phyloP scores from a whole-genome alignment of 2,329 filamentous ascomycete genomes.

The Fusarium nygamai region DNA sequence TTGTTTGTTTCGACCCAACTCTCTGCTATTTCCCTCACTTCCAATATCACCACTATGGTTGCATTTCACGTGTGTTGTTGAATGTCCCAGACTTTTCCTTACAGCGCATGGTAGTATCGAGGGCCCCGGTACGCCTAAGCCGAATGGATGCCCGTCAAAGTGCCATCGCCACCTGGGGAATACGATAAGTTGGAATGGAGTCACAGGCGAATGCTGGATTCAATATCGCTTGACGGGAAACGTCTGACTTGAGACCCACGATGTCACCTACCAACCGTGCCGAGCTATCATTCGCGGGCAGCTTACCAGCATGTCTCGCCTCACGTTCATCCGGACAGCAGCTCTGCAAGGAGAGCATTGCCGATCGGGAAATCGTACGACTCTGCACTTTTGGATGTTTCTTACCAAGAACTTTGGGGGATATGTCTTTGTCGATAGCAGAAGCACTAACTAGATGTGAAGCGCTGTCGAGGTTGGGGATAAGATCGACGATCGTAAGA shows the following conservation, averaged over 20 bases:
- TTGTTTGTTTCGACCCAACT: not conserved
- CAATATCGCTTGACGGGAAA: constrained; percentile 2
- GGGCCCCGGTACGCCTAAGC: not conserved
- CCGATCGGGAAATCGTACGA: not conserved
- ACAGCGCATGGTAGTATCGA: not conserved
- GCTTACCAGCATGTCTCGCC: not conserved
- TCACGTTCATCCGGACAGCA: not conserved
- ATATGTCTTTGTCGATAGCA: not conserved
- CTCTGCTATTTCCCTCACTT: not conserved
- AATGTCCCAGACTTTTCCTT: not conserved
- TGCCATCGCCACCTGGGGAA: constrained; percentile 2
- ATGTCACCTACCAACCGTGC: constrained; percentile 4
- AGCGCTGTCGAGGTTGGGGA: not conserved
- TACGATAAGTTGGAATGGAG: constrained; percentile 3
- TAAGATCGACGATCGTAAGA: not conserved
- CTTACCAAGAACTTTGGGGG: not conserved
- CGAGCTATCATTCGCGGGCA: not conserved
- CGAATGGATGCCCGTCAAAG: not conserved
- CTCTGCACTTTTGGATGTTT: not conserved
- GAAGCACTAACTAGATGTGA: not conserved
- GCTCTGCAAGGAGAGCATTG: not conserved
- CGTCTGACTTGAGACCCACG: constrained; percentile 6
- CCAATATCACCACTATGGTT: not conserved
- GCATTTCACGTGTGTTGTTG: not conserved
- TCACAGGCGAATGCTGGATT: not conserved